Evolutionary conservation across 2,329 filamentous ascomycete species (phyloP), one percentile per base, ranked within the genome.

Genomic region (Chaetomium strumarium): DNA sequence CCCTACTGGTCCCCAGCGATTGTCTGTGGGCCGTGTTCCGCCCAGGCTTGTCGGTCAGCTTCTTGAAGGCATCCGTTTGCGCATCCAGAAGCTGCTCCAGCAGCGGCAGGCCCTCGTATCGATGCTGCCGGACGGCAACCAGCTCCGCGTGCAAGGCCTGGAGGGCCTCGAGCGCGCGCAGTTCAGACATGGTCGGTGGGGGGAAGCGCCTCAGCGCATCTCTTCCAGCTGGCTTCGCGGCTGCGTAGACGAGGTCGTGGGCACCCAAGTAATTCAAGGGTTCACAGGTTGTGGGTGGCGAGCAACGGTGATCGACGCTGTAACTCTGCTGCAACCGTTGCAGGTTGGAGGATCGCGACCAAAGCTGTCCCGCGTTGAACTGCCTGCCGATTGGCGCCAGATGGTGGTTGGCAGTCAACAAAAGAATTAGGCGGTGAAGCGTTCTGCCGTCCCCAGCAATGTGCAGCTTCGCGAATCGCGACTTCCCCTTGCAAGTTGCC

Each of bases 101-200:
- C 37, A 88, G 72, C 56, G 85, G 83, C 31, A 84, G 78, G 47
- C 72, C 73, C 41, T 76, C 73, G 49, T 73, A 72, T 48, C 85
- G 81, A 52, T 83, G 81, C 64, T 93, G 85, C 58, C 82, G 81
- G 62, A 93, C 78, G 52, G 86, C 84, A 61, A 86, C 75, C 57
- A 99, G 82, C 72, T 96, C 90, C 68, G 87, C 83, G 70, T 95
- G 88, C 63, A 99, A 83, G 69, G 83, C 84, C 73, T 91, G 84
- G 64, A 97, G 82, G 70, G 84, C 81, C 66, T 85, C 85, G 66
- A 95, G 78, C 65, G 80, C 82, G 67, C 84, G 84, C 67, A 82
- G 75, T 65, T 86, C 84, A 68, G 85, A 83, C 89, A 93, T 92
- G 60, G 64, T 73, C 69, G 63, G 66, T 57, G 58, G 37, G 41